Base-by-base conservation (phyloP, 305 asterid genomes). In the Striga hermonthica region DNA sequence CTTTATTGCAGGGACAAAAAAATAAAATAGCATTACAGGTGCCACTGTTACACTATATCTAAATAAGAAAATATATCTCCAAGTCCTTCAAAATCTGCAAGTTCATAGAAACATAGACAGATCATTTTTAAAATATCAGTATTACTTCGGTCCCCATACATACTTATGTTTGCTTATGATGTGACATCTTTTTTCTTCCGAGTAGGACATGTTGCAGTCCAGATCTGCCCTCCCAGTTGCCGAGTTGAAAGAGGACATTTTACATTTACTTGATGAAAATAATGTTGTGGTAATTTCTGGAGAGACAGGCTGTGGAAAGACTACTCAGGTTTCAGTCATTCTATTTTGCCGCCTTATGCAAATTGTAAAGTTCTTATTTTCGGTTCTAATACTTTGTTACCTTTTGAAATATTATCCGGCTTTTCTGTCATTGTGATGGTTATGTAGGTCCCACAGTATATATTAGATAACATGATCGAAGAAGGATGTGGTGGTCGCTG, bases 281-380 rank as follows among this genome's bases (percentile, higher is more conserved):
- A 78, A 82, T 72, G 97, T 87, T 69, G 79, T 90, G 78, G 97
- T 92, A 68, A 82, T 92, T 73, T 89, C 86, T 75, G 98, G 98
- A 52, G 98, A 92, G 85, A 92, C 98, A 38, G 98, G 98, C 62
- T 92, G 97, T 66, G 98, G 98, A 63, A 92, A 92, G 84, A 92
- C 97, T 69, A 92, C 98, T 69, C 98, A 92, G 98, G 98, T 92
- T 65, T 70, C 72, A 66, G 43, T 62, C 62, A 40, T 71, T 58
- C 53, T 65, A 62, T 45, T 56, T 16, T 62, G 50, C 66, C 60
- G 53, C 52, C 53, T 59, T 54, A 28, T 39, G 59, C 22, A 63
- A 64, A 76, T 53, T 15, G 16, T 31, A 55, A 65, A 62, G 57
- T 72, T 49, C 38, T 58, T 49, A 31, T 49, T 66, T 78, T 48